Base-by-base conservation (phyloP, 768 basidiomycete species). In the Clathrus columnatus region DNA sequence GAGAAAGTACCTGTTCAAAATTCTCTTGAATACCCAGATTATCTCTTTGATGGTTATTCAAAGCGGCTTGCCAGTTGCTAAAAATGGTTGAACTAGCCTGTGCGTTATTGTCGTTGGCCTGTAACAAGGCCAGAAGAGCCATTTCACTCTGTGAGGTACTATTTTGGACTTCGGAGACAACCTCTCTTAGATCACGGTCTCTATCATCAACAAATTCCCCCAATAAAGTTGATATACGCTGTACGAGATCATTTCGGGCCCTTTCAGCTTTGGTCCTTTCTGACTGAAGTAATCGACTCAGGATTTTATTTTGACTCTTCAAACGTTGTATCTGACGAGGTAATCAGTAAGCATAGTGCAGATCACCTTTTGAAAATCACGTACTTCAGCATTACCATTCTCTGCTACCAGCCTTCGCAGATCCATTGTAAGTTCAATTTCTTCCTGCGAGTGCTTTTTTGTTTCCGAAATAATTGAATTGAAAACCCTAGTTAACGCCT, bases 211-310 rank as follows among this genome's bases (percentile, higher is more conserved):
- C 76, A 66, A 86, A 94, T 24, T 79, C 83, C 10, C 78, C 81
- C 1, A 96, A 70, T 60, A 93, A 73, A 3, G 73, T 73, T 0
- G 87, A 85, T 49, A 95, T 75, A 36, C 83, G 84, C 42, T 84
- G 77, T n/a, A 93, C 68, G 11, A 95, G 67, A 41, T 87, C 85
- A 42, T 83, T 81, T 57, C 82, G 85, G 1, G 86, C 80, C 48
- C 75, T 79, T 23, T 84, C 81, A 0, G 85, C 78, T 57, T 81
- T 84, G 14, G 66, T 64, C 64, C 80, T 81, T 66, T 95, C 90
- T 16, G 76, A 68, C 58, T 81, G 78, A 11, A 94, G 71, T 60
- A 89, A 69, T 43, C 73, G 73, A 6, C 70, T 68, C 42, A 96
- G 73, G 7, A 75, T 69, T 26, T 74, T 72, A 63, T 94, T 95